phyloP scores from a whole-genome alignment of 441 rosid genomes.

The Erodium texanum region DNA sequence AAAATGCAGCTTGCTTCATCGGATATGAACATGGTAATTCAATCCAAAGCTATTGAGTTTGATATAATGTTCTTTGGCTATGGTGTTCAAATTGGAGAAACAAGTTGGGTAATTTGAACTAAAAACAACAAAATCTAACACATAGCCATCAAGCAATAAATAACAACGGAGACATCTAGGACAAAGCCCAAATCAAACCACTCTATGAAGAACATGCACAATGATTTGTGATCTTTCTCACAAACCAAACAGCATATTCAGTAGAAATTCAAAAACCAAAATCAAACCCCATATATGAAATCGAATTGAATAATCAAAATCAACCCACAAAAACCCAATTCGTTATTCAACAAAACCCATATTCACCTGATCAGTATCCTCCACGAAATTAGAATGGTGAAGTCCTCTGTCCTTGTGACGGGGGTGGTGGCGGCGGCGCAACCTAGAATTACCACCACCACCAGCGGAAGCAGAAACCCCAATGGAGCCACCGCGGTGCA shows the following conservation, averaged over 20 bases:
- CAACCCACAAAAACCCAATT: not conserved
- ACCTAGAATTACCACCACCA: conserved; percentile 25
- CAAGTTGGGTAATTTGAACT: no score
- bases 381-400: conserved; percentile 47
- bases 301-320: conserved; percentile 1
- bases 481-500: conserved; percentile 40
- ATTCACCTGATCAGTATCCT: conserved; percentile 73
- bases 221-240: not conserved
- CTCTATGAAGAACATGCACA: not conserved
- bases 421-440: conserved; percentile 26
- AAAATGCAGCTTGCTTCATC: not conserved
- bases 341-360: no score
- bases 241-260: not conserved
- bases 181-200: no score
- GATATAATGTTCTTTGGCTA: no score
- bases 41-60: not conserved
- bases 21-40: not conserved
- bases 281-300: not conserved
- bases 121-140: no score
- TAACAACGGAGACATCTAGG: not conserved
- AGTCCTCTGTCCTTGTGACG: conserved; percentile 37
- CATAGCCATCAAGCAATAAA: no score
- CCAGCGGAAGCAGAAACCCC: conserved; percentile 20
- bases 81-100: no score
- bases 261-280: not conserved